These are phyloP conservation scores for Fusarium bulbicola DNA, from an alignment of 2,329 filamentous ascomycete genomes.

Conservation along the genomic window DNA sequence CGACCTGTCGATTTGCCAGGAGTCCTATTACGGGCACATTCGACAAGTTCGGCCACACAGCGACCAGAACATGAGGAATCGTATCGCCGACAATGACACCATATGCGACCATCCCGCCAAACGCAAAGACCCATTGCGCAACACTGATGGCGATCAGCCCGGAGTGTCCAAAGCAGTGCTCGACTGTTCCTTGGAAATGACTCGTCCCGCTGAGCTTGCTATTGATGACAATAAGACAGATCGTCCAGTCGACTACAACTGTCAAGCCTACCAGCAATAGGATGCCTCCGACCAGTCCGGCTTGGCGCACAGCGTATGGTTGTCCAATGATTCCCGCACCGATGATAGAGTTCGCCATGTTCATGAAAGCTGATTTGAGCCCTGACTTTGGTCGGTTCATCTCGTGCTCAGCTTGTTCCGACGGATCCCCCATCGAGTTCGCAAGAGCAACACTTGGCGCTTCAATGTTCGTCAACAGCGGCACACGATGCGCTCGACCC, in stretches of 20 bases:
- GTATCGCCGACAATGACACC: conserved; percentile 97
- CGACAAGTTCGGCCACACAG: conserved; percentile 80
- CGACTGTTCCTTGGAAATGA: conserved; percentile 94
- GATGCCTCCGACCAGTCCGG: conserved; percentile 83
- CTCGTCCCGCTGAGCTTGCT: conserved; percentile 94
- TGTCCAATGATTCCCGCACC: conserved; percentile 81
- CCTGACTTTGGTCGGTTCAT: conserved; percentile 80
- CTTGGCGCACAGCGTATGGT: conserved; percentile 95
- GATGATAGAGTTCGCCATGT: conserved; percentile 99
- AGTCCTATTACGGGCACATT: conserved; percentile 82
- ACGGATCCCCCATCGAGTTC: conserved; percentile 55
- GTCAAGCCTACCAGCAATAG: conserved; percentile 82
- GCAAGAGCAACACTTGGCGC: conserved; percentile 79
- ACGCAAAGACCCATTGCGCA: conserved; percentile 98
- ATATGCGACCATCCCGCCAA: conserved; percentile 98
- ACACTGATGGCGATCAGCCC: conserved; percentile 88
- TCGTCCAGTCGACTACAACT: conserved; percentile 94
- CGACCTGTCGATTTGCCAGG: conserved; percentile 80
- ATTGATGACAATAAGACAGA: conserved; percentile 95
- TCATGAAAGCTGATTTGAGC: conserved; percentile 93
- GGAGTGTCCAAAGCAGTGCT: conserved; percentile 90
- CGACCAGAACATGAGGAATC: conserved; percentile 87
- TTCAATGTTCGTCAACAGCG: conserved; percentile 83
- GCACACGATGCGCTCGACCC: conserved; percentile 65
- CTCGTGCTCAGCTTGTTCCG: conserved; percentile 62